Percentiles rank a stretch among this genome's conserved stretches.
These are phyloP conservation scores for Aspergillus ruber DNA, from an alignment of 2,329 filamentous ascomycete species.

Conservation along the genomic window DNA sequence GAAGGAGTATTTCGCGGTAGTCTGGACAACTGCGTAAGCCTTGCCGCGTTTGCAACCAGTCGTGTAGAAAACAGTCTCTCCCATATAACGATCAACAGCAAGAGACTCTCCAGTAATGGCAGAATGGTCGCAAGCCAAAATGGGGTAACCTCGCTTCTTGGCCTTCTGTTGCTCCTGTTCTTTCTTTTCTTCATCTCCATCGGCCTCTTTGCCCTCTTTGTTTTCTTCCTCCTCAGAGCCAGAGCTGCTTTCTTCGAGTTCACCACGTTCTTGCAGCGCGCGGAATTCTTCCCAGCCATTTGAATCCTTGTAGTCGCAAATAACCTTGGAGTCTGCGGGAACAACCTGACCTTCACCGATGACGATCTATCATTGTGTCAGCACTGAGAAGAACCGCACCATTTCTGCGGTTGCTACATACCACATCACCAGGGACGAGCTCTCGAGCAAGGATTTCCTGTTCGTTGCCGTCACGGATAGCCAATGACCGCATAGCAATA, in stretches of 20 bases:
- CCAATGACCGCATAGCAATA: conserved; percentile 66
- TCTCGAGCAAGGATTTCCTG: conserved; percentile 64
- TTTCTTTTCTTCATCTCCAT: conserved; percentile 6
- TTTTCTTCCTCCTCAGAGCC: conserved; percentile 47
- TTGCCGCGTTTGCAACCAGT: conserved; percentile 77
- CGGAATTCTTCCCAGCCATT: conserved; percentile 63
- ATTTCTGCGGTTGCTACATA: conserved; percentile 35
- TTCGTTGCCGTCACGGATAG: conserved; percentile 61
- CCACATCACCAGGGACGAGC: conserved; percentile 70
- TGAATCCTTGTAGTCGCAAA: conserved; percentile 63
- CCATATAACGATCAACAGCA: conserved; percentile 63
- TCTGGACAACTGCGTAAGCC: conserved; percentile 62
- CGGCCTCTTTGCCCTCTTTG: conserved; percentile 9
- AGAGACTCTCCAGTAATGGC: conserved; percentile 75
- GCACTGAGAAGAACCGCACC: conserved; percentile 3
- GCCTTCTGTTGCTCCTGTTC: conserved; percentile 10
- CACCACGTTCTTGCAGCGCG: conserved; percentile 57
- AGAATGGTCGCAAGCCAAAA: conserved; percentile 70
- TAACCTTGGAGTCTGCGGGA: conserved; percentile 63
- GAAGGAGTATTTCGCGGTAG: conserved; percentile 64
- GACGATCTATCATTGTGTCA: conserved; percentile 47
- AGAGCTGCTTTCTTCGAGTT: conserved; percentile 45
- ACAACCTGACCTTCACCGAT: conserved; percentile 66
- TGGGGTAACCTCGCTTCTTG: conserved; percentile 50
- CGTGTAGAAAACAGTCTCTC: conserved; percentile 69